Base-by-base conservation (phyloP, 176 grass and related monocot genomes). In the Eleusine indica region DNA sequence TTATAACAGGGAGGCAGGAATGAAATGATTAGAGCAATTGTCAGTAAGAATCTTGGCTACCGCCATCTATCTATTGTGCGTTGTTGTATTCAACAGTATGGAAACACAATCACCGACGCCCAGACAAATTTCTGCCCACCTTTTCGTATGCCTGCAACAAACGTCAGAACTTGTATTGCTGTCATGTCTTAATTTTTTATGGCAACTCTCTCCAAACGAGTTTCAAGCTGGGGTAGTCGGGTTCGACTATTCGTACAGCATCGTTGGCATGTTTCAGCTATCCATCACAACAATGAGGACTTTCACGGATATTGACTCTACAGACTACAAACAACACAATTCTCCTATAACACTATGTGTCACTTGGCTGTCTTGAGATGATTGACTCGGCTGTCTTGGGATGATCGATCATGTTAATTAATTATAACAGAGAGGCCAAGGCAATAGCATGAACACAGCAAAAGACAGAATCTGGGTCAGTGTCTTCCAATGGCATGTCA, bases 11-110 rank as follows among this genome's bases (percentile, higher is more conserved):
- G 16, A 70, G 79, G 63, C 29, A 46, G 7, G 1, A 62, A 28
- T 80, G 69, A 17, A 15, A 73, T 80, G 52, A n/a, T 49, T 46
- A 56, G 68, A 86, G 32, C 30, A 60, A 40, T 49, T 14, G 76
- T 66, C 81, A 91, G 42, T 12, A 66, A 80, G 85, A 87, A 87
- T 87, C 51, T 63, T 57, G 39, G 48, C 21, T 25, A 71, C 53
- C 54, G 54, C 47, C 51, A 42, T 85, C 19, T 70, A 80, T 71
- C 40, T 56, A 29, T 19, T 37, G 19, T 80, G 64, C 48, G 37
- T 6, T 43, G 3, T 56, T 46, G 44, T 46, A 46, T 46, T 46
- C 8, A 46, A 73, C 42, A 47, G 11, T 66, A 41, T 39, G 81
- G 80, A 30, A 87, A 77, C 73, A 68, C 44, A 68, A 48, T 58